Conservation (phyloP, 208 protist species). For the Naegleria lovaniensis region DNA sequence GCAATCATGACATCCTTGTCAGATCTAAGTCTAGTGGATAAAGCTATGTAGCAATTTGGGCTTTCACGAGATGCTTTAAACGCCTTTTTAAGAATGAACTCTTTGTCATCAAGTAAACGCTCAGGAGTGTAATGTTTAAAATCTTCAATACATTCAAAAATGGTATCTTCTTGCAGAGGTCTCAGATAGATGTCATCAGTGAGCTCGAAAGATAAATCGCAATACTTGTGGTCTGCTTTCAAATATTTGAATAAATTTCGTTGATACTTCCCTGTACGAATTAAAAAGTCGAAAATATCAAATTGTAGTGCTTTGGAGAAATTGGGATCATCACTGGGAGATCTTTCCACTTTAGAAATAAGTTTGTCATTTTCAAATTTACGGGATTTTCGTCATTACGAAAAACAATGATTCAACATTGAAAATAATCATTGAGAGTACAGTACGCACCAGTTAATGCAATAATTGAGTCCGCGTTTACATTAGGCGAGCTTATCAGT, state of each 20-base stretch:
- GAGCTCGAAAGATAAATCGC: not conserved
- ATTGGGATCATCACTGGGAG: not conserved
- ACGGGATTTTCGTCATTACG: no score
- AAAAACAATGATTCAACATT: no score
- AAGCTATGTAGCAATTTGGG: no score
- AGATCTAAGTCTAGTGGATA: no score
- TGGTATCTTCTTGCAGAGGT: not conserved
- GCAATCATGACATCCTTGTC: no score
- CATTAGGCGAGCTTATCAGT: not conserved
- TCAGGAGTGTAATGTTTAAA: not conserved
- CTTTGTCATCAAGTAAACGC: not conserved
- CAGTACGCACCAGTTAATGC: no score
- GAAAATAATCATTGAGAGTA: no score
- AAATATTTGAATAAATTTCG: not conserved
- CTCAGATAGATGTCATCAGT: not conserved
- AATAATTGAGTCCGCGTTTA: not conserved
- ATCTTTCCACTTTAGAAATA: not conserved
- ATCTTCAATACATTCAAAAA: not conserved
- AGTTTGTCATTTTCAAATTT: no score
- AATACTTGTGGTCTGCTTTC: not conserved
- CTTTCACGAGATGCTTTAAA: no score
- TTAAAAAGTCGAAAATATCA: not conserved
- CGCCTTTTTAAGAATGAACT: not conserved
- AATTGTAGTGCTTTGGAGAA: not conserved
- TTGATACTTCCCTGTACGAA: not conserved